phyloP scores from a whole-genome alignment of 257 asterid species.

The Lycium barbarum region DNA sequence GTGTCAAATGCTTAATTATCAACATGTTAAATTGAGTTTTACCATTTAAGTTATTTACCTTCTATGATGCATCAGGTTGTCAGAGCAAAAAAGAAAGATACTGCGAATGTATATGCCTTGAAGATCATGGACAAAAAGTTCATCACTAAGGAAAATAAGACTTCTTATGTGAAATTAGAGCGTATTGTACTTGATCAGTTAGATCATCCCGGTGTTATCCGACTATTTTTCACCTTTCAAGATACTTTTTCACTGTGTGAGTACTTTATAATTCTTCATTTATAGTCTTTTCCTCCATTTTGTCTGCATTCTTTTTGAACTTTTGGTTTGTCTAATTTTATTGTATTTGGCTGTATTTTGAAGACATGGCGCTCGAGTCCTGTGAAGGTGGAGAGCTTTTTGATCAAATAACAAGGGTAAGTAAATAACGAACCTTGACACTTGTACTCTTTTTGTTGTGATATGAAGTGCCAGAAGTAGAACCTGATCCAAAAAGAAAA shows the following conservation, averaged over 20 bases:
- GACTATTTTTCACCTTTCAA: constrained; percentile 91
- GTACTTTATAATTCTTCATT: constrained; percentile 40
- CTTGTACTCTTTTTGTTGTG: constrained; percentile 7
- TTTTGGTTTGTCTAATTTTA: constrained; percentile 30
- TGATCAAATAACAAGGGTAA: constrained; percentile 94
- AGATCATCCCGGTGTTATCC: constrained; percentile 95
- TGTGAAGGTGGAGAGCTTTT: constrained; percentile 99
- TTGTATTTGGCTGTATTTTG: constrained; percentile 42
- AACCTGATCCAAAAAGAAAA: not conserved
- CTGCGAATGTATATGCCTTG: constrained; percentile 85
- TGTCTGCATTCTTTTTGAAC: constrained; percentile 27
- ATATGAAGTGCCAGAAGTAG: not conserved
- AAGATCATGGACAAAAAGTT: constrained; percentile 97
- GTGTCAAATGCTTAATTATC: not conserved
- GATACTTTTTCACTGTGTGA: constrained; percentile 93
- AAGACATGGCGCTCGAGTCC: constrained; percentile 99
- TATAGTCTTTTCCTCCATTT: not conserved
- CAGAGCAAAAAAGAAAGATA: constrained; percentile 94
- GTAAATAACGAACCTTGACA: constrained; percentile 33
- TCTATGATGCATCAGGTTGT: constrained; percentile 72
- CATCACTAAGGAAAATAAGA: constrained; percentile 97
- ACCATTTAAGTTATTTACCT: not conserved
- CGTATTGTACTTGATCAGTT: constrained; percentile 97
- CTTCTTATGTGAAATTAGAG: constrained; percentile 96
- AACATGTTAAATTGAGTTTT: not conserved